Evolutionary conservation across 2,329 filamentous ascomycete species (phyloP).

Genomic region (Spiromastix sp.): DNA sequence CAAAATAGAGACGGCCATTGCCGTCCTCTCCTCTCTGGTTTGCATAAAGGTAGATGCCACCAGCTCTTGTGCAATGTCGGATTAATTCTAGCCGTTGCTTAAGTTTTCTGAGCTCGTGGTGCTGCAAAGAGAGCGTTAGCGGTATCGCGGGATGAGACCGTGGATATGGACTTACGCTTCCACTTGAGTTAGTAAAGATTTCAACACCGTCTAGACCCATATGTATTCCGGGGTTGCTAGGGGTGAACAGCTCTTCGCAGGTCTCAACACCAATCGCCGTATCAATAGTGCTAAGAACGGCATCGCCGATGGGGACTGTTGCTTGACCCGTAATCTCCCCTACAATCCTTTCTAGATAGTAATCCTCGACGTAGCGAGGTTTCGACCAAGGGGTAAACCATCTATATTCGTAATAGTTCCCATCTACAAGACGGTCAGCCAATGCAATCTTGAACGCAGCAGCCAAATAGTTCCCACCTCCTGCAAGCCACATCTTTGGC

Average conservation of each 20-base stretch:
- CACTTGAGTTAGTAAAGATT: conserved; percentile 55
- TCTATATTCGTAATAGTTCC: conserved; percentile 36
- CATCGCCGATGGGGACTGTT: conserved; percentile 56
- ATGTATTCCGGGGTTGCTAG: conserved; percentile 41
- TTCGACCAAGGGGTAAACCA: conserved; percentile 54
- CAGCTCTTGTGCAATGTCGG: conserved; percentile 18
- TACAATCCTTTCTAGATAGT: conserved; percentile 50
- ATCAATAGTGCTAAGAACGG: conserved; percentile 49
- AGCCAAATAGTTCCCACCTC: conserved; percentile 52
- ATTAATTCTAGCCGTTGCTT: conserved; percentile 32
- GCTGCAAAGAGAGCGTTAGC: conserved; percentile 24
- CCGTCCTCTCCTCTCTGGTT: conserved; percentile 49
- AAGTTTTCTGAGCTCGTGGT: conserved; percentile 59
- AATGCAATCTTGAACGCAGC: not conserved
- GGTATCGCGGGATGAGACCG: not conserved
- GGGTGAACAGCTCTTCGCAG: conserved; percentile 54
- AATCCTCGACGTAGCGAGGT: conserved; percentile 46
- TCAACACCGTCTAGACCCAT: conserved; percentile 60
- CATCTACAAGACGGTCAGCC: not conserved
- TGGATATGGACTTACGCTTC: conserved; percentile 8
- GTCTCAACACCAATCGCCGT: conserved; percentile 18
- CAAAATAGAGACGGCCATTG: conserved; percentile 45
- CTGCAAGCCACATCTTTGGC: conserved; percentile 58
- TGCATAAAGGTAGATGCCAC: conserved; percentile 43
- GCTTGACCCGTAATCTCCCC: conserved; percentile 43